These are phyloP conservation scores for Carex sylvatica DNA, from an alignment of 202 grass and related monocot genomes.

Conservation along the genomic window DNA sequence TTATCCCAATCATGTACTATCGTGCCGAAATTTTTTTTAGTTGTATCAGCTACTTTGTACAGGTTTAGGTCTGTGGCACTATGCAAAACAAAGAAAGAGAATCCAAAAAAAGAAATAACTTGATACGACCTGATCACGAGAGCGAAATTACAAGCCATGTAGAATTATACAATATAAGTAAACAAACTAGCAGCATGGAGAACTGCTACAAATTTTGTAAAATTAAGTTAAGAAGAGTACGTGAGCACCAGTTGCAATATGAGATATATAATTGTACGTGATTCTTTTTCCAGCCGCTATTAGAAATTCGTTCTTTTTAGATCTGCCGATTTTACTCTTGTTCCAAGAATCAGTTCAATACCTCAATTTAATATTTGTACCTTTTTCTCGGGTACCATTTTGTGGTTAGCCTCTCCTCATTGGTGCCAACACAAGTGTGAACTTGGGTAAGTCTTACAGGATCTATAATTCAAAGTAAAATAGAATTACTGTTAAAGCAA, in stretches of 20 bases:
- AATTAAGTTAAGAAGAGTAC: slow-evolving; percentile 48
- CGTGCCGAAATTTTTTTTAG: background rate
- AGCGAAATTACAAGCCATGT: background rate
- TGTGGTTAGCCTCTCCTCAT: slow-evolving; percentile 65
- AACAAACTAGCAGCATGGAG: background rate
- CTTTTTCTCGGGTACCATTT: slow-evolving; percentile 92
- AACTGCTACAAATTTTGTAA: background rate
- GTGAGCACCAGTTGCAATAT: slow-evolving; percentile 96
- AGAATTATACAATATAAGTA: background rate
- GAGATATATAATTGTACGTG: slow-evolving; percentile 84
- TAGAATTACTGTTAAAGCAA: slow-evolving; percentile 21
- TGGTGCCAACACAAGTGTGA: slow-evolving; percentile 85
- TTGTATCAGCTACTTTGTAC: background rate
- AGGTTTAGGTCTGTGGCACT: background rate
- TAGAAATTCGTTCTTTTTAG: slow-evolving; percentile 71
- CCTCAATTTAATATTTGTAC: slow-evolving; percentile 57
- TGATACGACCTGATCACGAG: background rate
- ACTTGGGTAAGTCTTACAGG: slow-evolving; percentile 75
- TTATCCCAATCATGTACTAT: too few relatives aligned
- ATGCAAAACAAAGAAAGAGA: background rate
- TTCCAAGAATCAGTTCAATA: slow-evolving; percentile 94
- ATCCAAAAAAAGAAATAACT: background rate
- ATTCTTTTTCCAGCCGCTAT: slow-evolving; percentile 80
- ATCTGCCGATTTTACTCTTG: slow-evolving; percentile 71
- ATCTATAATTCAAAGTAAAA: slow-evolving; percentile 35